phyloP scores from a whole-genome alignment of 202 grass and related monocot genomes.

The Cymbopogon flexuosus region DNA sequence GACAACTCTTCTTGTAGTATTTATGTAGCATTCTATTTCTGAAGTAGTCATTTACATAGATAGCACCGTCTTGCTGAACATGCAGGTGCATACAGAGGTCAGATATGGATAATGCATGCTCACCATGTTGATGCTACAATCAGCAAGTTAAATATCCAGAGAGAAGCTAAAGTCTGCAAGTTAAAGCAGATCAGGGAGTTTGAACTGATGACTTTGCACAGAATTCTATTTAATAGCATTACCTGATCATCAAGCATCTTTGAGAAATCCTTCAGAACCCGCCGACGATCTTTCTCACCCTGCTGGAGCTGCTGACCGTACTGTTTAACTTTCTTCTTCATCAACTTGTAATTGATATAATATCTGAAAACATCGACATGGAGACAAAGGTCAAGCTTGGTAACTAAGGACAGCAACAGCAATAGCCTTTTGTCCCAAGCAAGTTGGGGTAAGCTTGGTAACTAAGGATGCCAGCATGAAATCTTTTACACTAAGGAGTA shows the following conservation, averaged over 20 bases:
- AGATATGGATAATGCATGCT: constrained; percentile 25
- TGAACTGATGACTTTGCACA: not conserved
- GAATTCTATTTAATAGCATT: constrained; percentile 27
- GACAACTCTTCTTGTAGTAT: not conserved
- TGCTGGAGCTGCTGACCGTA: constrained; percentile 67
- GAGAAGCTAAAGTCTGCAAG: constrained; percentile 24
- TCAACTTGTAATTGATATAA: constrained; percentile 98
- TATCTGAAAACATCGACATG: constrained; percentile 50
- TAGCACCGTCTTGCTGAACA: not conserved
- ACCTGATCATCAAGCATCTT: constrained; percentile 99
- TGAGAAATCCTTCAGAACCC: constrained; percentile 82
- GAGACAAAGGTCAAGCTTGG: not conserved
- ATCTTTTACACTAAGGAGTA: not conserved
- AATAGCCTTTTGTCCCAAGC: too few species aligned
- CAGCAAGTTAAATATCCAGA: constrained; percentile 29
- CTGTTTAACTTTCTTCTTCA: constrained; percentile 97
- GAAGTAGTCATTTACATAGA: not conserved
- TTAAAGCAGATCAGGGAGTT: constrained; percentile 27
- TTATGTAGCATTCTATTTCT: not conserved
- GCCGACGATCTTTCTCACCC: constrained; percentile 66
- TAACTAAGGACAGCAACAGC: not conserved
- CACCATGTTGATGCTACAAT: constrained; percentile 24
- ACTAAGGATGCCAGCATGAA: not conserved
- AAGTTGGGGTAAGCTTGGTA: not conserved
- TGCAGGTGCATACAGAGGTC: not conserved